Evolutionary conservation across 768 basidiomycete species (phyloP).

Genomic region (Phanerochaete sordida): DNA sequence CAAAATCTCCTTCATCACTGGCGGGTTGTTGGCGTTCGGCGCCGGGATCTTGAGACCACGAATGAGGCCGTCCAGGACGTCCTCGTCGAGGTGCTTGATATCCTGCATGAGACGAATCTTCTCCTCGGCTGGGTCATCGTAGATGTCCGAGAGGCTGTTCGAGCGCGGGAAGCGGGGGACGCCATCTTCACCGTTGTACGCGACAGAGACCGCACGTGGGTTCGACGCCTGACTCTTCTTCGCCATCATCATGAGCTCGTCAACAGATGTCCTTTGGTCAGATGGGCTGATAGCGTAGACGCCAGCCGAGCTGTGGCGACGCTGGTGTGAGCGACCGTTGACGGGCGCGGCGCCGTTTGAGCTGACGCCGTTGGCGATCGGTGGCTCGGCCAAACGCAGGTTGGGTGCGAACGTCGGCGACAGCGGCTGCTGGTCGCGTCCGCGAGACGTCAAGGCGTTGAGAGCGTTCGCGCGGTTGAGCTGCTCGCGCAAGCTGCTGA

Average conservation of each 20-base stretch:
- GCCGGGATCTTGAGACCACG: constrained; percentile 90
- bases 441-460: constrained; percentile 75
- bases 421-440: constrained; percentile 55
- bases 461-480: constrained; percentile 94
- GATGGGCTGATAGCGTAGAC: constrained; percentile 58
- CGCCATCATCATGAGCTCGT: constrained; percentile 72
- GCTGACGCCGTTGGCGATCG: constrained; percentile 38
- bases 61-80: constrained; percentile 87
- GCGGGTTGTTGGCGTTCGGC: constrained; percentile 85
- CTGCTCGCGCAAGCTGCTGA: constrained; percentile 90
- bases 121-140: constrained; percentile 91
- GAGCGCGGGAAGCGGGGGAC: constrained; percentile 60
- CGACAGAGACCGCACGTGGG: constrained; percentile 85
- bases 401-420: constrained; percentile 87
- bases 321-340: constrained; percentile 58
- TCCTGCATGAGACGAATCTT: constrained; percentile 94
- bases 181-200: constrained; percentile 80
- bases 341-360: constrained; percentile 36
- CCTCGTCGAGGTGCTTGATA: constrained; percentile 85
- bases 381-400: constrained; percentile 51
- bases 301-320: constrained; percentile 85
- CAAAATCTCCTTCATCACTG: constrained; percentile 94
- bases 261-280: constrained; percentile 70
- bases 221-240: constrained; percentile 69
- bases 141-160: constrained; percentile 66